A percentile compares a stretch with the other conserved stretches of the same genome.
Conservation (phyloP, 208 protist genomes). For the Acanthamoeba castellanii region DNA sequence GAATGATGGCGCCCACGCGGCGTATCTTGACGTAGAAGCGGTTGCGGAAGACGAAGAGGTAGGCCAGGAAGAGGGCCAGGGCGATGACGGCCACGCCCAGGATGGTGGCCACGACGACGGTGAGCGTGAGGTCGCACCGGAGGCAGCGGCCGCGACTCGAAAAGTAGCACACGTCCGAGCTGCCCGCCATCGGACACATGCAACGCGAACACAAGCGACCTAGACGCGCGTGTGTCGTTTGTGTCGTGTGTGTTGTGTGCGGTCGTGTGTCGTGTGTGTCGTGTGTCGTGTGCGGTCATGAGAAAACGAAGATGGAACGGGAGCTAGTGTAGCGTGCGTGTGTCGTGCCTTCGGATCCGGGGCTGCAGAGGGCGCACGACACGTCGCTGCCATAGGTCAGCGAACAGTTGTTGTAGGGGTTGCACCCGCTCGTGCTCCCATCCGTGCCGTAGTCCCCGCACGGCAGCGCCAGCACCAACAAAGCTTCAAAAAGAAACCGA, state of each 20-base stretch:
- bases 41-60: constrained; percentile 9
- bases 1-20: background rate
- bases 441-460: constrained; percentile 20
- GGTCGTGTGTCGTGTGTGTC: too few species aligned
- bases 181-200: background rate
- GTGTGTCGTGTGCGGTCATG: too few species aligned
- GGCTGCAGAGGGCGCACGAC: constrained; percentile 19
- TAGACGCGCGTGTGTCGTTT: background rate
- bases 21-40: background rate
- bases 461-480: background rate
- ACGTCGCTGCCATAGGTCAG: background rate
- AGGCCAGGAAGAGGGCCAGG: background rate
- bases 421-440: background rate
- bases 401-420: constrained; percentile 24
- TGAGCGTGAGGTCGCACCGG: background rate
- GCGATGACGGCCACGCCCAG: background rate
- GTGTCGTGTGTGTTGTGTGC: too few species aligned
- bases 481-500: background rate
- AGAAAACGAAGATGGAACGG: too few species aligned
- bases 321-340: too few species aligned
- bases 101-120: background rate
- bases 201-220: constrained; percentile 38
- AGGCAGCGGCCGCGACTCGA: background rate
- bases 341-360: background rate
- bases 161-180: constrained; percentile 30